Percentiles rank a stretch among this genome's conserved stretches.
These are phyloP conservation scores for Oldenlandia corymbosa DNA, from an alignment of 257 asterid species.

Conservation along the genomic window DNA sequence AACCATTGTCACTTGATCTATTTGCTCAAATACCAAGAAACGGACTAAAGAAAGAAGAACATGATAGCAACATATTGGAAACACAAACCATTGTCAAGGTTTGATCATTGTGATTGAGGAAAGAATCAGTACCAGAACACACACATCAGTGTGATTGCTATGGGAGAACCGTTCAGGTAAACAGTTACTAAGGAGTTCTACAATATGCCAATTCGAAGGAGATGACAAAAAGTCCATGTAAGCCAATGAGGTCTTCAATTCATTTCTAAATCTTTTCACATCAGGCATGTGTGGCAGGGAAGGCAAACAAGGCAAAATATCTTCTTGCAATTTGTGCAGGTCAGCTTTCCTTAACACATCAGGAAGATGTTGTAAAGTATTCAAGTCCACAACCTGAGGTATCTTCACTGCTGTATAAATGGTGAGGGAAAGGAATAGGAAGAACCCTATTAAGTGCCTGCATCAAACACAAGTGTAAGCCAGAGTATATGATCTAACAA, in stretches of 20 bases:
- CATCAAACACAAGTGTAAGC: slow-evolving; percentile 19
- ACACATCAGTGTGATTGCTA: slow-evolving; percentile 56
- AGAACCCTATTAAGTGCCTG: slow-evolving; percentile 99
- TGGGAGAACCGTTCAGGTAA: slow-evolving; percentile 62
- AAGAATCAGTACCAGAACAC: slow-evolving; percentile 54
- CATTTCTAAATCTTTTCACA: slow-evolving; percentile 56
- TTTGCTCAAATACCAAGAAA: not conserved
- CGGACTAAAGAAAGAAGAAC: not conserved
- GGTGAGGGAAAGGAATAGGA: slow-evolving; percentile 81
- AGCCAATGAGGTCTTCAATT: slow-evolving; percentile 41
- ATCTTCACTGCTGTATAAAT: slow-evolving; percentile 80
- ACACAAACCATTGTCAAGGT: not conserved
- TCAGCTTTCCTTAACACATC: slow-evolving; percentile 67
- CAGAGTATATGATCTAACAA: not conserved
- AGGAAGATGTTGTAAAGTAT: slow-evolving; percentile 50
- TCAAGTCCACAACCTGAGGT: slow-evolving; percentile 69
- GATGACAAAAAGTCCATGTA: slow-evolving; percentile 52
- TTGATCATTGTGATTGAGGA: slow-evolving; percentile 13
- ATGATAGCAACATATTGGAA: not conserved
- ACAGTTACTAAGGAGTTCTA: slow-evolving; percentile 69
- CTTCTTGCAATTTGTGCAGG: slow-evolving; percentile 58
- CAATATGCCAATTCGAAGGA: slow-evolving; percentile 66
- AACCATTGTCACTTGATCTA: not conserved
- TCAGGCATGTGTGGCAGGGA: slow-evolving; percentile 76
- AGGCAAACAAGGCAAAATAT: slow-evolving; percentile 66